phyloP scores from a whole-genome alignment of 106 monocot species.

The Allium cepa region DNA sequence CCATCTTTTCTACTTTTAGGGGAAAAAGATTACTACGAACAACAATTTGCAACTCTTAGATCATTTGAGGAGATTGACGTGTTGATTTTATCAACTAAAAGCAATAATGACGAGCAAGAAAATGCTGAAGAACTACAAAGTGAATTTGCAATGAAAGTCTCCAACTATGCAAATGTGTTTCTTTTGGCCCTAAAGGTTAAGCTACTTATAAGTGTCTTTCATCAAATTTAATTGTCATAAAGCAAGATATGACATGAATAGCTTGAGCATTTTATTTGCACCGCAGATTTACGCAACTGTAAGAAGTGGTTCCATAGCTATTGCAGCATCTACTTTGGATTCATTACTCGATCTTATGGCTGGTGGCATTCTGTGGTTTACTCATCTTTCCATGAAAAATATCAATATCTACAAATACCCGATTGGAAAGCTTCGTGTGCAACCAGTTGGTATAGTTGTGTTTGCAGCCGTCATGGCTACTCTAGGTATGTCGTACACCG shows the following conservation, averaged over 20 bases:
- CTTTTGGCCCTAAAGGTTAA: slow-evolving; percentile 69
- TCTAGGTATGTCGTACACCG: slow-evolving; percentile 30
- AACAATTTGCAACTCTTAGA: slow-evolving; percentile 77
- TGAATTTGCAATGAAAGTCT: slow-evolving; percentile 83
- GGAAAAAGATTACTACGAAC: slow-evolving; percentile 87
- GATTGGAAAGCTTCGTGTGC: slow-evolving; percentile 79
- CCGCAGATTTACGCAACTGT: slow-evolving; percentile 69
- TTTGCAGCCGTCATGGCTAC: slow-evolving; percentile 92
- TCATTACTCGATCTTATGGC: slow-evolving; percentile 88
- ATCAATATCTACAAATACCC: slow-evolving; percentile 81
- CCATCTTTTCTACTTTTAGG: slow-evolving; percentile 20
- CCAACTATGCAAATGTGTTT: slow-evolving; percentile 75
- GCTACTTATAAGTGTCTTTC: neutral
- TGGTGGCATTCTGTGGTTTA: slow-evolving; percentile 90
- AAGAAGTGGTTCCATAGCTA: slow-evolving; percentile 77
- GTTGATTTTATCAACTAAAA: slow-evolving; percentile 4
- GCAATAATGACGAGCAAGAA: slow-evolving; percentile 18
- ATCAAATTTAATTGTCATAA: neutral
- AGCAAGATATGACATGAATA: neutral
- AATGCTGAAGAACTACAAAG: slow-evolving; percentile 29
- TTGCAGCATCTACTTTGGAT: slow-evolving; percentile 89
- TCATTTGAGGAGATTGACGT: slow-evolving; percentile 85
- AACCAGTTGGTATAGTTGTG: slow-evolving; percentile 82
- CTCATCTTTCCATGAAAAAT: slow-evolving; percentile 78
- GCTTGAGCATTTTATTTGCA: neutral